Percentiles rank a stretch among this genome's conserved stretches.
Conservation (phyloP, 257 asterid genomes). For the Henckelia pumila region DNA sequence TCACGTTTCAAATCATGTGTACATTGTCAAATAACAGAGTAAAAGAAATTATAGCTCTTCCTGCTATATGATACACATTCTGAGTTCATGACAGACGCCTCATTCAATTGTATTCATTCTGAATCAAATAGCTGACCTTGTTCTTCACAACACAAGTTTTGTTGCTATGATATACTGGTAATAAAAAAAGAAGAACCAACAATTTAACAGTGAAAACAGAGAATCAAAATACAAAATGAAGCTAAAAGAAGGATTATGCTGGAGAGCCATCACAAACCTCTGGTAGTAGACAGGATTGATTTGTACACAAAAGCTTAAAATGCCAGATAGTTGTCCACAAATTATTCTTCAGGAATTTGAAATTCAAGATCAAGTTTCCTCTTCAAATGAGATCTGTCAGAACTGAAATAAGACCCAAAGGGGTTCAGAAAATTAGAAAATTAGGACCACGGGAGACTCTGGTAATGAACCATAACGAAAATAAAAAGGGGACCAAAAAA, state of each 20-base stretch:
- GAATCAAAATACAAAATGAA: background rate
- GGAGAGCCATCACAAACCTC: conserved; percentile 29
- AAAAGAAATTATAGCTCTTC: background rate
- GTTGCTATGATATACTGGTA: conserved; percentile 15
- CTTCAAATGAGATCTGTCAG: conserved; percentile 92
- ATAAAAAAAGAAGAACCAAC: conserved; percentile 10
- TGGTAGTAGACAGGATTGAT: background rate
- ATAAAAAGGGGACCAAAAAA: too few species aligned
- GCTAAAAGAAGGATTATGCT: background rate
- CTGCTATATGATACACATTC: conserved; percentile 17
- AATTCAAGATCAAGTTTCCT: conserved; percentile 94
- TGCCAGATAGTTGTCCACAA: conserved; percentile 16
- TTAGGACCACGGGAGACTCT: background rate
- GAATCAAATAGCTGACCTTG: background rate
- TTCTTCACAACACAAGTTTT: conserved; percentile 13
- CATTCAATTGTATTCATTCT: conserved; percentile 1
- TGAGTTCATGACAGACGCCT: background rate
- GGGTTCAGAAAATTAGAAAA: conserved; percentile 4
- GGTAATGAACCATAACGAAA: background rate
- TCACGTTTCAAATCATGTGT: background rate
- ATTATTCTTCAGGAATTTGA: conserved; percentile 69
- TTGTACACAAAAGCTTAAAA: conserved; percentile 17
- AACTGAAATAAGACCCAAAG: conserved; percentile 44
- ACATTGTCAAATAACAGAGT: conserved; percentile 2
- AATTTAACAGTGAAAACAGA: conserved; percentile 1